Evolutionary conservation across 345 rosid species (phyloP), one percentile per base, ranked within the genome.

Genomic region (Sonneratia alba): DNA sequence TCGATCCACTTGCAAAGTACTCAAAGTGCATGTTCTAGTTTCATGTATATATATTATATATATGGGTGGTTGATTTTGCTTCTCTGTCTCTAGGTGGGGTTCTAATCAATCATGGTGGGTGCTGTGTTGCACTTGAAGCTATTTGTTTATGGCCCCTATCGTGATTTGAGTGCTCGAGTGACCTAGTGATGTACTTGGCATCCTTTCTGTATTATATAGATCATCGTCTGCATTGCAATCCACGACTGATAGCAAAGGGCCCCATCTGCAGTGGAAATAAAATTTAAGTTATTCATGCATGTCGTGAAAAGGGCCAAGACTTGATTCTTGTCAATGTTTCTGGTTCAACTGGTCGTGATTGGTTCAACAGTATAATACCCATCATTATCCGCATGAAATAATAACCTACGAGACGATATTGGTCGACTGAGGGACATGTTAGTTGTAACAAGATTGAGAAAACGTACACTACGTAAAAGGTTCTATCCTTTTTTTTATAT

Each of bases 161-260:
- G 9, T 22, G 62, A 56, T 4, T 22, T 59, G 64, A 22, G 64
- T 59, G 64, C 21, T 59, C 24, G 36, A 24, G 64, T 24, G 64
- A 59, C 32, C 21, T 34, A 59, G 64, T 59, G 64, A 59, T 59
- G 64, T 59, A 59, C 64, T 59, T 59, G 36, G 64, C 32, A 59
- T 59, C 64, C 24, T 59, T 59, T 24, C 1, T 24, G 12, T 59
- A 22, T 59, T 59, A 48, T 59, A n/a, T 9, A 22, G 7, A 24
- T 59, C 64, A 22, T 59, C 32, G 7, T 59, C 24, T 9, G 36
- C 10, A 3, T 21, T 18, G 1, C 22, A 11, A 59, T 3, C 7
- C 9, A 18, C 3, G 2, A 59, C 22, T 59, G 32, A 59, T 3
- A 7, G 27, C 64, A 22, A 11, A 1, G 16, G 64, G 64, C 27